Evolutionary conservation across 768 basidiomycete genomes (phyloP).

Genomic region (Termitomyces sp.): DNA sequence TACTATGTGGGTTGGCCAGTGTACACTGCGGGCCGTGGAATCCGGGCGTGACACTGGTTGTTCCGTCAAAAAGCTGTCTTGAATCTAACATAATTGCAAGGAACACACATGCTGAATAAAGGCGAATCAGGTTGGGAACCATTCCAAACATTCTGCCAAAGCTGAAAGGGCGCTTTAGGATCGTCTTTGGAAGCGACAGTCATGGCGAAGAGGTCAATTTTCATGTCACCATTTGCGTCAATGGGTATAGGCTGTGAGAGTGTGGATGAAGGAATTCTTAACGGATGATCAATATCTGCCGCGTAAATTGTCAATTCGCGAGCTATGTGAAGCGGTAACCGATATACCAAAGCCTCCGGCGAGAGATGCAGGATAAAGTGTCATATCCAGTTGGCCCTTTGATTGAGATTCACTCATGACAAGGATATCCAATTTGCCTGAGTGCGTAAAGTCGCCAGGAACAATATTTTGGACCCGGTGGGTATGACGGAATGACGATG

Average conservation of each 20-base stretch:
- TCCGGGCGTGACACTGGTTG: constrained; percentile 47
- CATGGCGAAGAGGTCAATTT: constrained; percentile 80
- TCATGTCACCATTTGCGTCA: constrained; percentile 85
- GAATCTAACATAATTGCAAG: not conserved
- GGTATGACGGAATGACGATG: constrained; percentile 49
- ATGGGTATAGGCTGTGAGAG: constrained; percentile 79
- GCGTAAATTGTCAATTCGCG: not conserved
- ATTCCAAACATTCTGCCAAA: constrained; percentile 85
- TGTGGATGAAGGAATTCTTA: constrained; percentile 58
- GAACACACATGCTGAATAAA: constrained; percentile 64
- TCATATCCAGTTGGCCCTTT: constrained; percentile 53
- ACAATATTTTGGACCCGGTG: constrained; percentile 71
- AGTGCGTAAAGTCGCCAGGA: constrained; percentile 90
- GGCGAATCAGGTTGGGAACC: constrained; percentile 42
- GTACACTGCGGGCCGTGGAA: constrained; percentile 65
- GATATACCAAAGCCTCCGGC: constrained; percentile 62
- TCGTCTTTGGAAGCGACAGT: constrained; percentile 31
- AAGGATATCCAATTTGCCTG: constrained; percentile 85
- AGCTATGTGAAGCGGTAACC: not conserved
- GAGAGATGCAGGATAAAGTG: constrained; percentile 61
- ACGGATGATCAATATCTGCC: constrained; percentile 35
- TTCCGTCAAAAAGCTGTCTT: not conserved
- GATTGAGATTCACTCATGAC: constrained; percentile 68
- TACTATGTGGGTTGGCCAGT: constrained; percentile 87
- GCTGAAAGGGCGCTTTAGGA: constrained; percentile 40